phyloP scores from a whole-genome alignment of 148 eudicot genomes.

The Chenopodium formosanum region DNA sequence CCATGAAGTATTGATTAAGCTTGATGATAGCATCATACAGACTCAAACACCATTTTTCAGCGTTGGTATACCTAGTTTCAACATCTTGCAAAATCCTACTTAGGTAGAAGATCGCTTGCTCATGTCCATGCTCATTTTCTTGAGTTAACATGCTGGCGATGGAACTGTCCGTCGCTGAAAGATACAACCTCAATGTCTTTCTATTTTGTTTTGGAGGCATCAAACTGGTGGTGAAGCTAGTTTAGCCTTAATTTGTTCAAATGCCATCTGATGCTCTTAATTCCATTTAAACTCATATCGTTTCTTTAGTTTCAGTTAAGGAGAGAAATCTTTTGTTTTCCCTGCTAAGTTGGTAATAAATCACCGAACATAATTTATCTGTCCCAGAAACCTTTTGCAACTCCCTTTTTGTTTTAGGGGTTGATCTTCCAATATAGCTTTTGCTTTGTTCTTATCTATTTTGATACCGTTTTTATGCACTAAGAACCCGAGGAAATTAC shows the following conservation, averaged over 20 bases:
- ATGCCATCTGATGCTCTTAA: background rate
- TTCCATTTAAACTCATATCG: background rate
- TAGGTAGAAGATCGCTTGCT: too few relatives aligned
- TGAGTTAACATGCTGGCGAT: background rate
- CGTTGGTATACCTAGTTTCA: background rate
- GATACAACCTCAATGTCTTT: background rate
- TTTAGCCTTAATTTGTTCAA: background rate
- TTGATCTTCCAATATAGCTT: too few relatives aligned
- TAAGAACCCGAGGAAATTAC: too few relatives aligned
- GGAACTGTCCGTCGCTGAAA: background rate
- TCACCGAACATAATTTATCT: background rate
- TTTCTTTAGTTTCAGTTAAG: background rate
- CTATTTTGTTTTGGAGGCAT: background rate
- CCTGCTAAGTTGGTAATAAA: background rate
- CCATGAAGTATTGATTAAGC: background rate
- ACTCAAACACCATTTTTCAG: background rate
- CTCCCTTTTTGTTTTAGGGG: too few relatives aligned
- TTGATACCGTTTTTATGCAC: too few relatives aligned
- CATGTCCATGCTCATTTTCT: background rate
- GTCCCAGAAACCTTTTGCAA: background rate
- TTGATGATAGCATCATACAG: background rate
- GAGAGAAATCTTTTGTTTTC: background rate
- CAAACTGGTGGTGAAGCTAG: background rate
- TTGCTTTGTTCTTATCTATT: too few relatives aligned
- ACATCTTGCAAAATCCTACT: background rate